A percentile compares a stretch with the other conserved stretches of the same genome.
Evolutionary conservation across 768 basidiomycete species (phyloP).

Genomic region (Tulasnella sp.): DNA sequence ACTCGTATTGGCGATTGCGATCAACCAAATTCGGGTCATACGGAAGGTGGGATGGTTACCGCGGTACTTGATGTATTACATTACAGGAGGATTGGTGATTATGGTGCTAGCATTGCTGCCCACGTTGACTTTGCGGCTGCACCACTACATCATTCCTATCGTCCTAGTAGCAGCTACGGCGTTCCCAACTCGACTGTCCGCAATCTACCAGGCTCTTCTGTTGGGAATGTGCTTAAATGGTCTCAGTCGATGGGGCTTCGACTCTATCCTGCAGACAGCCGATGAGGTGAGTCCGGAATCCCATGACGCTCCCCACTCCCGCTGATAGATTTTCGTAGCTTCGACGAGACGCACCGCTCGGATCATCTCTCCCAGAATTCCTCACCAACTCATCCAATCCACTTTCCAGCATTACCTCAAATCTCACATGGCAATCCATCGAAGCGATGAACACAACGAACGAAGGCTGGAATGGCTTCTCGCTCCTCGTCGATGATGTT

Average conservation of each 20-base stretch:
- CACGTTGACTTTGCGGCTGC: constrained; percentile 62
- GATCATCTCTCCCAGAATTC: constrained; percentile 66
- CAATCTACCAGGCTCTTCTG: constrained; percentile 75
- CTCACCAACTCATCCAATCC: constrained; percentile 55
- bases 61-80: constrained; percentile 71
- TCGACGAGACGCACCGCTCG: constrained; percentile 63
- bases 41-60: constrained; percentile 81
- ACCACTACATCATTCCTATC: constrained; percentile 80
- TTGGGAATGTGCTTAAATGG: constrained; percentile 80
- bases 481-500: constrained; percentile 81
- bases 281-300: constrained; percentile 50
- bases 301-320: not conserved
- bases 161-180: constrained; percentile 70
- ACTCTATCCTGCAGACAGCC: constrained; percentile 70
- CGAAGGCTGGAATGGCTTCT: constrained; percentile 69
- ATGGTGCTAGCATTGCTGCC: constrained; percentile 67
- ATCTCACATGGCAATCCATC: constrained; percentile 53
- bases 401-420: constrained; percentile 53
- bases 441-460: constrained; percentile 34
- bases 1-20: constrained; percentile 50
- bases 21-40: constrained; percentile 77
- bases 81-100: constrained; percentile 58
- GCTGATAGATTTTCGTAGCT: constrained; percentile 44
- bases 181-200: constrained; percentile 75
- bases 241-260: constrained; percentile 73